Evolutionary conservation across 257 asterid genomes (phyloP), one percentile per base, ranked within the genome.

Genomic region (Solanum rostratum): DNA sequence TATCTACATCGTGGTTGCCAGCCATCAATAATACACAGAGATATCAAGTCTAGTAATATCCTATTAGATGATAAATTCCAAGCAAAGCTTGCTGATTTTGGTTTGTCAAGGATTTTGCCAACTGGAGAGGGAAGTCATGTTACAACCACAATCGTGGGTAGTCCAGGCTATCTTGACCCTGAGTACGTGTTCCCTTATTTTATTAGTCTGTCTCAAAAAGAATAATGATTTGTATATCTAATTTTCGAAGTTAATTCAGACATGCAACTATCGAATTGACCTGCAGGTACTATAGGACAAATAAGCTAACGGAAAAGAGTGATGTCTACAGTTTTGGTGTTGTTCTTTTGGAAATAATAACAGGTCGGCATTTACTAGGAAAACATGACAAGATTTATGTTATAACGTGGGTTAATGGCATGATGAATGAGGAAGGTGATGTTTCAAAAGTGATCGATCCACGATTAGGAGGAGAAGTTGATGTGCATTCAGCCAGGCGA

Each of bases 51-150:
- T 4, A 85, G 86, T 18, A 91, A 90, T 45, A 88, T 88, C 22
- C 18, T 90, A 41, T 65, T 88, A 50, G 71, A 87, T 54, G 86
- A 84, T 24, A 85, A 88, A 0, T 81, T 89, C n/a, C 88, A 79
- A 52, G 88, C 92, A 46, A 90, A 91, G 65, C 59, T 90, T 66
- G 87, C 88, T 71, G 94, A 91, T 73, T 89, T 90, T 71, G 92
- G 94, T 37, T 60, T 91, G 18, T 90, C 94, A 10, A 85, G 90
- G 87, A 74, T 69, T 18, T 85, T 87, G 49, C 83, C 84, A 2
- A 7, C 20, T 2, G 90, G 82, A 8, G 90, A 79, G 11, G 85
- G 85, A 13, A 79, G 87, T 46, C 83, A 41, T 62, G 78, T 88
- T 7, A 24, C 88, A 9, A 87, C 89, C 2, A 70, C 78, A 54